phyloP scores from a whole-genome alignment of 2,329 filamentous ascomycete genomes.

The Talaromyces funiculosus region DNA sequence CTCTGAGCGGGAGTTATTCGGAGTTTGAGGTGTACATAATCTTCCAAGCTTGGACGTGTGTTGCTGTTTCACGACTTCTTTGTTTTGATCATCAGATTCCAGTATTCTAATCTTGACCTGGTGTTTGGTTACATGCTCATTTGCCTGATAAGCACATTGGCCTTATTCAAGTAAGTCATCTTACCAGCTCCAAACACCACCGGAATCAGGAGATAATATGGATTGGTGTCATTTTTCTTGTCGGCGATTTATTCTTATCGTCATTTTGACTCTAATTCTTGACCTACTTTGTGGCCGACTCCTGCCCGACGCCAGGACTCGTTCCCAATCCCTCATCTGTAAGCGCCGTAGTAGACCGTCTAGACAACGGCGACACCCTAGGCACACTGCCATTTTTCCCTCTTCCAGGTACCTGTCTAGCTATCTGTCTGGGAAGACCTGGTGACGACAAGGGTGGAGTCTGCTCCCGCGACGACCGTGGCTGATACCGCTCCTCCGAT shows the following conservation, averaged over 20 bases:
- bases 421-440: constrained; percentile 1
- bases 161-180: no score
- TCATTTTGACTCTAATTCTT: neutral
- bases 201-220: no score
- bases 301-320: constrained; percentile 18
- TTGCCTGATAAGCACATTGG: neutral
- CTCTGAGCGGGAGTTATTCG: constrained; percentile 9
- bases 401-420: constrained; percentile 10
- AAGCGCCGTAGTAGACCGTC: constrained; percentile 22
- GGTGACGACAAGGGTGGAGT: constrained; percentile 27
- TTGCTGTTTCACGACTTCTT: neutral
- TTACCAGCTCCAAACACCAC: no score
- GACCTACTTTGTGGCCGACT: constrained; percentile 1
- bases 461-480: constrained; percentile 26
- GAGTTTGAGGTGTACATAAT: neutral
- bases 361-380: constrained; percentile 33
- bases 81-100: neutral
- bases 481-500: constrained; percentile 21
- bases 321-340: constrained; percentile 29
- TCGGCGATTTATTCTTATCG: no score
- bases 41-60: neutral
- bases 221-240: neutral
- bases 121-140: neutral
- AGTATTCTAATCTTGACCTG: neutral
- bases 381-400: constrained; percentile 3